Base-by-base conservation (phyloP, 192 early-diverging fungal species). In the Chytriomyces hyalinus region DNA sequence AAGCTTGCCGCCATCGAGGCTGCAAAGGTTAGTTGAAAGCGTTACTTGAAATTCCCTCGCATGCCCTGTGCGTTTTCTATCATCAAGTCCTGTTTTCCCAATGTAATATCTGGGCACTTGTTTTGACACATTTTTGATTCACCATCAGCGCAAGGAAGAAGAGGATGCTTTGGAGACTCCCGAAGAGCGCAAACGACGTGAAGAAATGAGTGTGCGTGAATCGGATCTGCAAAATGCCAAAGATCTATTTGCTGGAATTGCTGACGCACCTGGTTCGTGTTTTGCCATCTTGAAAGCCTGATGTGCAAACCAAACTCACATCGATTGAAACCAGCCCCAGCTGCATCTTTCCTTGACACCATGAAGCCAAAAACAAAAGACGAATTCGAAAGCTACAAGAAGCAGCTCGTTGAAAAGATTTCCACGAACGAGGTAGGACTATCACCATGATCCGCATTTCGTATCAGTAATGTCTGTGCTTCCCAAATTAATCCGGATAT, bases 201-300 rank as follows among this genome's bases (percentile, higher is more conserved):
- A 86, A 64, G 65, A 64, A 36, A 22, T 68, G 8, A 78, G 63
- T 36, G 80, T 84, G 9, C 50, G 85, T 13, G 85, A 86, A 51
- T 28, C 79, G 17, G 87, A 89, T 71, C 48, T 89, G n/a, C 82
- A 87, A 60, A 87, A 89, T 75, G 84, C 87, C 22, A 73, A 74
- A 48, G 82, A 83, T 17, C 70, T 89, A 44, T 84, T 89, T 70
- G 83, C 67, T 11, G 84, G 70, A 50, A 48, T 76, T 5, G 6
- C 77, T 6, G 66, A 60, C 15, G 26, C 24, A 15, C 26, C 57
- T 67, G 77, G 11, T 60, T 77, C 36, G 36, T 1, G 36, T 36
- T 36, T 36, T 36, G 36, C 28, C 20, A 67, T 65, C 47, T 11
- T 57, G 17, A 26, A 74, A 73, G 15, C 49, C 17, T 6, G 8